Percentiles rank a stretch among this genome's conserved stretches.
These are phyloP conservation scores for Babesia bovis DNA, from an alignment of 169 alveolate species.

Conservation along the genomic window DNA sequence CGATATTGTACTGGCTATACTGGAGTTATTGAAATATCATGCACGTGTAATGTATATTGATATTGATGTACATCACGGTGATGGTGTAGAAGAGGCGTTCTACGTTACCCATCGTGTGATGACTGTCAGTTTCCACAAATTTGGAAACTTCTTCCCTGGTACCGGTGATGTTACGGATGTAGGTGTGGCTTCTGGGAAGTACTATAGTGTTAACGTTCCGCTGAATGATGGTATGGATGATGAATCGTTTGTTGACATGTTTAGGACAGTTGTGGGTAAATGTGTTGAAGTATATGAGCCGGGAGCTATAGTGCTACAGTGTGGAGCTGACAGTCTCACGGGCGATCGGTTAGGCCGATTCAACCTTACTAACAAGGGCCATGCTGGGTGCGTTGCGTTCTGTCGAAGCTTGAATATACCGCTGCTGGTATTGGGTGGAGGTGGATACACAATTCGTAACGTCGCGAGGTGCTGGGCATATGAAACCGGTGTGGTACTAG, in stretches of 20 bases:
- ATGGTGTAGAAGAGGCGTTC: constrained; percentile 98
- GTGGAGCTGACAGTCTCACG: constrained; percentile 98
- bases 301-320: constrained; percentile 96
- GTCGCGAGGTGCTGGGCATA: constrained; percentile 99
- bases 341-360: constrained; percentile 97
- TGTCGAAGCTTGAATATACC: constrained; percentile 91
- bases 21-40: constrained; percentile 95
- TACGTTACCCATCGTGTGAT: constrained; percentile 96
- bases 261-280: constrained; percentile 90
- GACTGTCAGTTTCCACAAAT: constrained; percentile 98
- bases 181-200: constrained; percentile 93
- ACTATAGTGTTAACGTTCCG: constrained; percentile 97
- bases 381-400: constrained; percentile 96
- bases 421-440: constrained; percentile 93
- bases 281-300: constrained; percentile 96
- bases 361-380: constrained; percentile 95
- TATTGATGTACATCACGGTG: constrained; percentile 99
- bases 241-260: constrained; percentile 88
- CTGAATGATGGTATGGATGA: constrained; percentile 97
- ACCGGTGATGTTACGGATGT: constrained; percentile 96
- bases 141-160: constrained; percentile 99
- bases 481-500: constrained; percentile 96
- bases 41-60: constrained; percentile 98
- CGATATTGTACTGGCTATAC: constrained; percentile 96
- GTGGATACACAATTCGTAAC: constrained; percentile 98